Conservation (phyloP, 1,284 basidiomycete genomes). For the Moesziomyces parantarcticus region DNA sequence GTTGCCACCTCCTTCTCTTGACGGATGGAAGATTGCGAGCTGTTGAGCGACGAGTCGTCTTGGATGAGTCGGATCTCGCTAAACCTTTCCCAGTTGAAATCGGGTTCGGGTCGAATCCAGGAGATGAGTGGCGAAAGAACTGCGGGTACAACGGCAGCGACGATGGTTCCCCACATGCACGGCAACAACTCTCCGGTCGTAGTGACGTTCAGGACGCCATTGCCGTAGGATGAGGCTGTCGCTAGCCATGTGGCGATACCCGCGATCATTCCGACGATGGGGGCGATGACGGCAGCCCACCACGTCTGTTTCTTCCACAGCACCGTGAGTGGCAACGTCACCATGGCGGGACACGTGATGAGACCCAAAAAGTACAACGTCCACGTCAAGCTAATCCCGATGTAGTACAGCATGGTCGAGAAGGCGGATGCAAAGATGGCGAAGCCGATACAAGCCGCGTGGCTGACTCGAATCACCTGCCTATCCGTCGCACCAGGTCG, state of each 20-base stretch:
- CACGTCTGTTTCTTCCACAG: constrained; percentile 62
- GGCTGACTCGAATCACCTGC: constrained; percentile 51
- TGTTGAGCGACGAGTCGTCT: constrained; percentile 24
- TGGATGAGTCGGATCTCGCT: constrained; percentile 42
- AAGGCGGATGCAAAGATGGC: constrained; percentile 55
- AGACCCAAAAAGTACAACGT: constrained; percentile 61
- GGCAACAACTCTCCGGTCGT: constrained; percentile 41
- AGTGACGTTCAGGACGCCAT: constrained; percentile 39
- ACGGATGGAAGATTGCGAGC: neutral
- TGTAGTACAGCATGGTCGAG: constrained; percentile 50
- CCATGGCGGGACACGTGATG: constrained; percentile 62
- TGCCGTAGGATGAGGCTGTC: constrained; percentile 50
- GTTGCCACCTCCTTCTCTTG: neutral
- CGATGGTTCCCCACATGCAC: constrained; percentile 62
- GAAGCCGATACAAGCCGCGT: constrained; percentile 51
- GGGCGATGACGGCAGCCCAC: constrained; percentile 43
- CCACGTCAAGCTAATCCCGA: constrained; percentile 58
- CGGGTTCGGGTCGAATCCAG: constrained; percentile 14
- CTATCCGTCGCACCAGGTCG: constrained; percentile 40
- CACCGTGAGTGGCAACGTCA: constrained; percentile 55
- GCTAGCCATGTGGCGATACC: constrained; percentile 62
- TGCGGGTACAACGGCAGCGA: constrained; percentile 46
- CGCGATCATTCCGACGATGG: constrained; percentile 53
- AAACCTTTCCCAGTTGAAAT: constrained; percentile 56
- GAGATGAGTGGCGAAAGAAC: constrained; percentile 42